Evolutionary conservation across 1,284 basidiomycete species (phyloP).

Genomic region (Tremellales sp.): DNA sequence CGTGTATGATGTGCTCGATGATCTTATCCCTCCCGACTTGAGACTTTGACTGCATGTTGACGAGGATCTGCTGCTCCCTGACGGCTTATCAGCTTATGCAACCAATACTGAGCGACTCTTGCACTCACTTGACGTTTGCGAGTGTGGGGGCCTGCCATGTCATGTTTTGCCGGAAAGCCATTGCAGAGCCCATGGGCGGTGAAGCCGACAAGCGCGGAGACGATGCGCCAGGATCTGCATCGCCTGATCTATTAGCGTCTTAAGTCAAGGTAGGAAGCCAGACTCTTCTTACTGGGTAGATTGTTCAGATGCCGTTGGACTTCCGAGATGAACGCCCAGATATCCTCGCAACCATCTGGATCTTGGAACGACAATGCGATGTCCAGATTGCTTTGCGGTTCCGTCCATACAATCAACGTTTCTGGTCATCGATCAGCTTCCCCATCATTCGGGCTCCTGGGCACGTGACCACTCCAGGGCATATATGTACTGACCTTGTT

Average conservation of each 20-base stretch:
- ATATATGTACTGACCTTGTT: constrained; percentile 68
- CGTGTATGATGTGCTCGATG: constrained; percentile 65
- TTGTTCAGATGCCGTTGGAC: constrained; percentile 62
- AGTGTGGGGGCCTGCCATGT: constrained; percentile 37
- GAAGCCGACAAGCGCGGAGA: constrained; percentile 38
- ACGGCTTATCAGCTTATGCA: constrained; percentile 4
- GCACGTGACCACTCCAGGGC: neutral
- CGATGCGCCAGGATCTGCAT: constrained; percentile 22
- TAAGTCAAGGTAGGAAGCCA: neutral
- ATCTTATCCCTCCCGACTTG: constrained; percentile 59
- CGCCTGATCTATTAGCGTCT: constrained; percentile 15
- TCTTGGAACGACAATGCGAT: constrained; percentile 98
- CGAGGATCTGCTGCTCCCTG: constrained; percentile 41
- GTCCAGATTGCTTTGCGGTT: constrained; percentile 79
- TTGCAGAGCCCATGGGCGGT: constrained; percentile 24
- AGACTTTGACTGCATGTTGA: constrained; percentile 43
- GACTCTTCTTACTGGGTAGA: constrained; percentile 29
- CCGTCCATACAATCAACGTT: constrained; percentile 98
- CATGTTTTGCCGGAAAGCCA: too few relatives aligned
- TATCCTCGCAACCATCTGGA: constrained; percentile 88
- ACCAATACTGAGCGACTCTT: neutral
- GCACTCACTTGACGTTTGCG: constrained; percentile 37
- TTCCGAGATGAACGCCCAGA: constrained; percentile 95
- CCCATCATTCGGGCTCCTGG: too few relatives aligned
- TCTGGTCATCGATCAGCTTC: constrained; percentile 56